These are phyloP conservation scores for Schoenoplectus triqueter DNA, from an alignment of 202 grass and related monocot species.

Conservation along the genomic window DNA sequence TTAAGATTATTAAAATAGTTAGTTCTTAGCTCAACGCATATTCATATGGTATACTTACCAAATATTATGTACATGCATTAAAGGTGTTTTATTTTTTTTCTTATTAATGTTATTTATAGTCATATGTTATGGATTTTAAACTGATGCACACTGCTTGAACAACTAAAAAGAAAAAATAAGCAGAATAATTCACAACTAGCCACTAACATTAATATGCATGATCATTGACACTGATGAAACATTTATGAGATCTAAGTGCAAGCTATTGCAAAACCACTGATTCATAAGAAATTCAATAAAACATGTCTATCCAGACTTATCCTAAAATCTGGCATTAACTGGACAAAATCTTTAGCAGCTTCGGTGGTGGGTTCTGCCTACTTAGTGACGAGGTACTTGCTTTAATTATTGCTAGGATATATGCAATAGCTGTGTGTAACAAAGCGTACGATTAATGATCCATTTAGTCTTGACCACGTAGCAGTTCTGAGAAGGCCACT, in stretches of 20 bases:
- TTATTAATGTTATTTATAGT: not conserved
- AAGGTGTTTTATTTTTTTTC: not conserved
- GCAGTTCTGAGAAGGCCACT: not conserved
- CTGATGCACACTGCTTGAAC: not conserved
- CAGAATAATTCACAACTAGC: not conserved
- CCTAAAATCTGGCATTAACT: not conserved
- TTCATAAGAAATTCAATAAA: conserved; percentile 2
- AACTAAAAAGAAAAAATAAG: not conserved
- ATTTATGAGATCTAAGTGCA: not conserved
- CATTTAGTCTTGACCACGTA: conserved; percentile 14
- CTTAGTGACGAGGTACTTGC: not conserved
- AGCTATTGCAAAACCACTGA: not conserved
- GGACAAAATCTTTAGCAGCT: conserved; percentile 17
- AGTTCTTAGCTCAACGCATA: not conserved
- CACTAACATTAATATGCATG: not conserved
- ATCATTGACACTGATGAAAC: not conserved
- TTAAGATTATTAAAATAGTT: no score
- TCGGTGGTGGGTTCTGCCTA: conserved; percentile 24
- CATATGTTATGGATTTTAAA: not conserved
- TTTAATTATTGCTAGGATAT: not conserved
- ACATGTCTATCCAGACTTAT: conserved; percentile 5
- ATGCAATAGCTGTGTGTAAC: not conserved
- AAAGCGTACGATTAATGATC: not conserved
- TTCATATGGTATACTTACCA: not conserved
- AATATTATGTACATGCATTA: not conserved